Conservation (phyloP, 75 land plant species). For the Picea sitchensis region DNA sequence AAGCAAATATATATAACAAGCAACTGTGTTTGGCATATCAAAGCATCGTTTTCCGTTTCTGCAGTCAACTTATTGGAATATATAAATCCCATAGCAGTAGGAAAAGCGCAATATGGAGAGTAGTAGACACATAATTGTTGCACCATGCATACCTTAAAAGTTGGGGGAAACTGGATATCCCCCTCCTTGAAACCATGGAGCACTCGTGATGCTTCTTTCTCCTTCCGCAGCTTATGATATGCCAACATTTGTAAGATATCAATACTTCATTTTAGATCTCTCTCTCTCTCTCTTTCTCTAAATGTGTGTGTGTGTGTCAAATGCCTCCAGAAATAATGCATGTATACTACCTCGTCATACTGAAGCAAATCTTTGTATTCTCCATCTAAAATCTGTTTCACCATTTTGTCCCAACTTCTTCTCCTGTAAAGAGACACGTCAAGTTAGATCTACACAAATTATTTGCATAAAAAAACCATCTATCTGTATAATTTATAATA, state of each 20-base stretch:
- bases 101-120: neutral
- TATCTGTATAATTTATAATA: neutral
- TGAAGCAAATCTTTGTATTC: constrained; percentile 28
- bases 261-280: constrained; percentile 5
- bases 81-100: neutral
- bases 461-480: neutral
- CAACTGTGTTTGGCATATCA: neutral
- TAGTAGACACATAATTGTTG: neutral
- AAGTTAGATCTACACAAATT: neutral
- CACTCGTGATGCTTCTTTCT: constrained; percentile 25
- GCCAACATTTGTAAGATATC: neutral
- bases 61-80: neutral
- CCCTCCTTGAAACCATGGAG: constrained; percentile 48
- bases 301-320: constrained; percentile 2
- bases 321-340: neutral
- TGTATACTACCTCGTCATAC: constrained; percentile 31
- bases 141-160: constrained; percentile 33
- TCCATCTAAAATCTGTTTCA: constrained; percentile 33
- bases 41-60: neutral
- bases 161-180: constrained; percentile 41
- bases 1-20: neutral
- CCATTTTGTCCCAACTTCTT: constrained; percentile 25
- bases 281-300: neutral
- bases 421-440: constrained; percentile 9
- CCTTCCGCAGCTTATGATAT: constrained; percentile 29